Base-by-base conservation (phyloP, 2,329 filamentous ascomycete genomes). In the Diaporthe capsici region DNA sequence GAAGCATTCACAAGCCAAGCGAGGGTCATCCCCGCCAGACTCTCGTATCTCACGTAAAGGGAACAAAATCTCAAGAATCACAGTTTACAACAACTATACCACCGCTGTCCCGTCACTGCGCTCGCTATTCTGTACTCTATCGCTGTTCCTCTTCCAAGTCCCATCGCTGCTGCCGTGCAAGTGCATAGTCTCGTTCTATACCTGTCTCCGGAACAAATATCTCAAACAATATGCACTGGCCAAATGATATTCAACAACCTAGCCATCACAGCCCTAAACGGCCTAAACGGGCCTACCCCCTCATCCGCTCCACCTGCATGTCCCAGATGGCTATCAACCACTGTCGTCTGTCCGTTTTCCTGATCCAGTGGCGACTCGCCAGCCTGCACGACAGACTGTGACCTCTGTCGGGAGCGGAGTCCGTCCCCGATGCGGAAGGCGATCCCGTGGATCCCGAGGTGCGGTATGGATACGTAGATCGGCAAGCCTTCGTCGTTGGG, bases 71-170 rank as follows among this genome's bases (percentile, higher is more conserved):
- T 37, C 58, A 28, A 44, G 31, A 17, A 28, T 6, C 15, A 25
- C 22, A 31, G 22, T 49, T 61, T n/a, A 61, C 20, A 61, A 42
- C n/a, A 42, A 31, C 25, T 28, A 65, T 47, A 10, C n/a, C 47
- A 61, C 20, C 25, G 15, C 34, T 39, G 34, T 51, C 31, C 6
- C 28, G 25, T 28, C 39, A 34, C 37, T 63, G 12, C n/a, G 39
- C 47, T 65, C 25, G 44, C 42, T 73, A 34, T 55, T 73, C 39
- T 65, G 22, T 31, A 20, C 22, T 53, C 58, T 73, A 73, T 34
- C 57, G n/a, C 44, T 53, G 22, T 25, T 39, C 34, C 7, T 57
- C 42, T 39, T 47, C 37, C 37, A 28, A 31, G 9, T 31, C 60
- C 39, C 8, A 31, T 65, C 39, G 60, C 60, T 65, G 39, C 47